These are phyloP conservation scores for Carex myosuroides DNA, from an alignment of 176 grass and related monocot genomes.

Conservation along the genomic window DNA sequence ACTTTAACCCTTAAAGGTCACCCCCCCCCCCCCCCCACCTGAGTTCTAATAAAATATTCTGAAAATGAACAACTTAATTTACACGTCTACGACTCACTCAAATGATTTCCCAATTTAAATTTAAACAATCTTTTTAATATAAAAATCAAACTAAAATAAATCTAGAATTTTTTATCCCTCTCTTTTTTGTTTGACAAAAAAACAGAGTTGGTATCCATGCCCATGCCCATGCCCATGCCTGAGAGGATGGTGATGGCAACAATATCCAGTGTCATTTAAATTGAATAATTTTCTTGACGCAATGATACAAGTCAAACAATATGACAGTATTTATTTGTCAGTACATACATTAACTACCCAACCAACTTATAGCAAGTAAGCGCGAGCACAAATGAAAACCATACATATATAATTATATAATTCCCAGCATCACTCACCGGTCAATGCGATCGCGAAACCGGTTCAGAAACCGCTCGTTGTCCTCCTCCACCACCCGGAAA, in stretches of 20 bases:
- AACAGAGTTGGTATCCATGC: no score
- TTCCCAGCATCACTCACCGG: conserved; percentile 20
- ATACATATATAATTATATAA: neutral
- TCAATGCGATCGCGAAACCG: conserved; percentile 41
- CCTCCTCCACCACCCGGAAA: conserved; percentile 56
- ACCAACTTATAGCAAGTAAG: neutral
- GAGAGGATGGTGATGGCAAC: no score
- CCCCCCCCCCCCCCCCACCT: neutral
- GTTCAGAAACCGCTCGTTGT: conserved; percentile 54
- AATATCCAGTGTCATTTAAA: no score
- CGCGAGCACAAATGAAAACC: neutral
- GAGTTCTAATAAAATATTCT: neutral
- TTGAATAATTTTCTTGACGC: no score
- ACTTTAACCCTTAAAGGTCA: no score
- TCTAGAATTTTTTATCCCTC: neutral
- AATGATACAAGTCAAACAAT: neutral
- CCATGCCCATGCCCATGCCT: no score
- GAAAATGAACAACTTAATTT: neutral
- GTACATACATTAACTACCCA: neutral
- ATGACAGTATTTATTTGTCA: neutral
- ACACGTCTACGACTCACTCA: neutral
- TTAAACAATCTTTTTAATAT: neutral
- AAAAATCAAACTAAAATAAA: neutral
- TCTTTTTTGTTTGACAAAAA: no score
- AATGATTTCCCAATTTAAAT: neutral